phyloP scores from a whole-genome alignment of 306 rosid species.

The Luffa aegyptiaca region DNA sequence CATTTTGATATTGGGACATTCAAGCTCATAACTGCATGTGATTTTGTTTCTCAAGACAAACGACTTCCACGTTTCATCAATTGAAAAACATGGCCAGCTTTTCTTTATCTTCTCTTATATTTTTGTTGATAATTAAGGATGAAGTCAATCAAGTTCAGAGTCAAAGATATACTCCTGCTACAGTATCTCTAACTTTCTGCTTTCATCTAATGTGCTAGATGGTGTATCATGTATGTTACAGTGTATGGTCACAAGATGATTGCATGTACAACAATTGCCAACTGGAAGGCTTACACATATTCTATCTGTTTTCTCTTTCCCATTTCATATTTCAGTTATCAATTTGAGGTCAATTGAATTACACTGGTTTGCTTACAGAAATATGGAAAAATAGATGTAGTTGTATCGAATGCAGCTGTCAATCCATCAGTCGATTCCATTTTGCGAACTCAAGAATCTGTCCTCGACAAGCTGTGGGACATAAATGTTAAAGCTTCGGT shows the following conservation, averaged over 20 bases:
- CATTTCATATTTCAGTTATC: neutral
- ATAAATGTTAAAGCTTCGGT: slow-evolving; percentile 90
- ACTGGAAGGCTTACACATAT: neutral
- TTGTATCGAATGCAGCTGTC: slow-evolving; percentile 92
- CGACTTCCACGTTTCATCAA: neutral
- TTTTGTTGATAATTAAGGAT: neutral
- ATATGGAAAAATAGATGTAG: slow-evolving; percentile 78
- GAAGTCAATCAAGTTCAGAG: neutral
- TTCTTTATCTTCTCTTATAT: neutral
- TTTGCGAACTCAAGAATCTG: slow-evolving; percentile 50
- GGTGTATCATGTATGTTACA: neutral
- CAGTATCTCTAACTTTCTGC: neutral
- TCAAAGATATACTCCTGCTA: neutral
- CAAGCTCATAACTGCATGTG: neutral
- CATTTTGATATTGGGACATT: neutral
- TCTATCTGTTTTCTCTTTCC: neutral
- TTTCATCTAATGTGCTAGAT: neutral
- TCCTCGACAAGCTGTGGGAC: slow-evolving; percentile 95
- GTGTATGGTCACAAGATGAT: neutral
- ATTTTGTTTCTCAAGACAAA: neutral
- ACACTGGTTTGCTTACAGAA: slow-evolving; percentile 42
- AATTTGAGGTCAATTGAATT: slow-evolving; percentile 1
- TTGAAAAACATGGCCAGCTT: neutral
- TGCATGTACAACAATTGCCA: neutral
- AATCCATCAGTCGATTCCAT: slow-evolving; percentile 71